These are phyloP conservation scores for Lumnitzera racemosa DNA, from an alignment of 345 rosid species.

Conservation along the genomic window DNA sequence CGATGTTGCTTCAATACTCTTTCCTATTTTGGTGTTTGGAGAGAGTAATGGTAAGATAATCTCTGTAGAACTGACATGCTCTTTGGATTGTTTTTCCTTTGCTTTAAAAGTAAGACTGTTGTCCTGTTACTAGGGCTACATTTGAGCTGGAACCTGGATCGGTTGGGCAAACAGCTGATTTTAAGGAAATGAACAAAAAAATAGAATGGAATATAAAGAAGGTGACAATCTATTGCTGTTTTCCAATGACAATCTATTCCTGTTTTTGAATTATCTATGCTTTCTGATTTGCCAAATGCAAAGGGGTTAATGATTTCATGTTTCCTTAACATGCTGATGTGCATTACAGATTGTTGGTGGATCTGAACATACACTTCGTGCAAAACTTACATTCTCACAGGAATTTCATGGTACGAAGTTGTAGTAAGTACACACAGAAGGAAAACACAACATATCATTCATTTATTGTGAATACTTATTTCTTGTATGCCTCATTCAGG, in stretches of 20 bases:
- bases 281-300: constrained; percentile 4
- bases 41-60: no score
- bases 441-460: neutral
- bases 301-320: neutral
- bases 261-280: neutral
- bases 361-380: constrained; percentile 82
- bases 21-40: no score
- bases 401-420: constrained; percentile 59
- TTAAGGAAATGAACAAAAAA: constrained; percentile 75
- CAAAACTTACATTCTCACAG: constrained; percentile 92
- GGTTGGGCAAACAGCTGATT: constrained; percentile 82
- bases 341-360: constrained; percentile 74
- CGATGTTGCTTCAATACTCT: no score
- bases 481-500: constrained; percentile 30
- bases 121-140: constrained; percentile 47
- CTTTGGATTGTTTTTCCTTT: neutral
- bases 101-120: neutral
- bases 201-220: constrained; percentile 93
- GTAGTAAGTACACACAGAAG: constrained; percentile 1
- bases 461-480: neutral
- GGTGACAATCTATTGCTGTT: constrained; percentile 21
- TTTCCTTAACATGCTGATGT: neutral
- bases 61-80: no score
- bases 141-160: constrained; percentile 85
- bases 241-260: neutral